Evolutionary conservation across 2,329 filamentous ascomycete genomes (phyloP).

Genomic region (Raffaelea deltoideospora): DNA sequence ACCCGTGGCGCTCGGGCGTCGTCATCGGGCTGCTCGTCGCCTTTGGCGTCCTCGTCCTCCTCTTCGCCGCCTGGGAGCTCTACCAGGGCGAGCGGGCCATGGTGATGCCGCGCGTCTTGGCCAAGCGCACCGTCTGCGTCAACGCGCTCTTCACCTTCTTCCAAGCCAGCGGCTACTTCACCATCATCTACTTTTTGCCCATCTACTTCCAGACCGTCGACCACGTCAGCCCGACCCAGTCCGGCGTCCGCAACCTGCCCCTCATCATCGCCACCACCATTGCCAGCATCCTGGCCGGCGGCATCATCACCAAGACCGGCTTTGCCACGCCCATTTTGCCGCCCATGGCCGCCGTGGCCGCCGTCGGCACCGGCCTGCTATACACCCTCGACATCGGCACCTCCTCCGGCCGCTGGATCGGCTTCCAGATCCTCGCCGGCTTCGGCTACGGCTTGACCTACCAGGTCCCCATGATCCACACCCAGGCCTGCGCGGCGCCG

Average conservation of each 20-base stretch:
- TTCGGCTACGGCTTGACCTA: conserved; percentile 27
- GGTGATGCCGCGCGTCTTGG: conserved; percentile 29
- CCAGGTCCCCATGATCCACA: conserved; percentile 28
- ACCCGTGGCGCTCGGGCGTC: conserved; percentile 18
- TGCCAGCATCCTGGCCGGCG: conserved; percentile 19
- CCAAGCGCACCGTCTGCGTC: conserved; percentile 25
- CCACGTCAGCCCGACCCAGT: conserved; percentile 19
- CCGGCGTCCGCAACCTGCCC: conserved; percentile 25
- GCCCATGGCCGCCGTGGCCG: conserved; percentile 20
- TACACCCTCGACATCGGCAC: conserved; percentile 21
- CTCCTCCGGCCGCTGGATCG: conserved; percentile 23
- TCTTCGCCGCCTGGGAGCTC: conserved; percentile 18
- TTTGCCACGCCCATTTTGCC: conserved; percentile 21
- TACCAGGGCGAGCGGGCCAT: conserved; percentile 31
- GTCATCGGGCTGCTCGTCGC: conserved; percentile 22
- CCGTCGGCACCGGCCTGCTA: conserved; percentile 21
- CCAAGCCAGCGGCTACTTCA: conserved; percentile 26
- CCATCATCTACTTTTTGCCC: conserved; percentile 29
- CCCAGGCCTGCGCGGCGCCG: conserved; percentile 15
- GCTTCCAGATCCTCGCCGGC: conserved; percentile 31
- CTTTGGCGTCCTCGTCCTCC: conserved; percentile 9
- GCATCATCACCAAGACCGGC: conserved; percentile 16
- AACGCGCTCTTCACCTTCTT: conserved; percentile 25
- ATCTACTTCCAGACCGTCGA: conserved; percentile 36
- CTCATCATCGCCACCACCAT: conserved; percentile 22